These are phyloP conservation scores for Brettanomyces bruxellensis DNA, from an alignment of 805 yeast species.

Conservation along the genomic window DNA sequence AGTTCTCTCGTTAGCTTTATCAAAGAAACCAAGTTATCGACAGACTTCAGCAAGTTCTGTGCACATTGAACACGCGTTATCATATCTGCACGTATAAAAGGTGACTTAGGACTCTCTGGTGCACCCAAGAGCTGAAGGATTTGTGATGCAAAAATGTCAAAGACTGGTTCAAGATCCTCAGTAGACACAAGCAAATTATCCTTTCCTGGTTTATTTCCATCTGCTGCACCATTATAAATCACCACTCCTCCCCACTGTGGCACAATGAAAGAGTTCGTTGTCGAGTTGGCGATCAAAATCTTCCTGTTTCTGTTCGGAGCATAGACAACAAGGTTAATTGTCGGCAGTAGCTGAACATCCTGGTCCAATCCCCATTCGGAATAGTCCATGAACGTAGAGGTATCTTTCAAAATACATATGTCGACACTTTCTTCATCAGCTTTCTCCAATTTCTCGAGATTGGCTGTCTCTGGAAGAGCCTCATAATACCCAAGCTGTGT, in stretches of 20 bases:
- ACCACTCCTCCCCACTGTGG: slow-evolving; percentile 89
- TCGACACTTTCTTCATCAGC: slow-evolving; percentile 16
- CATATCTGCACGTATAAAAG: slow-evolving; percentile 55
- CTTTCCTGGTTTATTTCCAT: slow-evolving; percentile 3
- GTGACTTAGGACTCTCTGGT: slow-evolving; percentile 47
- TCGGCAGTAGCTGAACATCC: slow-evolving; percentile 46
- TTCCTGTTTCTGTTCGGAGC: slow-evolving; percentile 42
- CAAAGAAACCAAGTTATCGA: slow-evolving; percentile 67
- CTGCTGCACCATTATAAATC: slow-evolving; percentile 30
- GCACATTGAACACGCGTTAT: slow-evolving; percentile 51
- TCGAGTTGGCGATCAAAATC: slow-evolving; percentile 35
- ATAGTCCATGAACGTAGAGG: slow-evolving; percentile 72
- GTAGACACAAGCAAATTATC: background rate
- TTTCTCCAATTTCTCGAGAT: slow-evolving; percentile 18
- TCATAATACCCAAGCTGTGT: slow-evolving; percentile 72
- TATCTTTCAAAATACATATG: slow-evolving; percentile 34
- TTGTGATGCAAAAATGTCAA: slow-evolving; percentile 69
- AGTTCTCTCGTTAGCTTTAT: slow-evolving; percentile 59
- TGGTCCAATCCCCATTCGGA: slow-evolving; percentile 71
- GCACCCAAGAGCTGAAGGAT: slow-evolving; percentile 66
- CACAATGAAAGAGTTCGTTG: slow-evolving; percentile 55
- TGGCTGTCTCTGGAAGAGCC: slow-evolving; percentile 19
- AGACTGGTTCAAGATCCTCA: slow-evolving; percentile 42
- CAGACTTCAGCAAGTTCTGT: slow-evolving; percentile 50
- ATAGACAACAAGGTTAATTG: slow-evolving; percentile 61